Percentiles rank a stretch among this genome's conserved stretches.
Conservation (phyloP, 2,329 filamentous ascomycete species). For the Apiospora phragmitis region DNA sequence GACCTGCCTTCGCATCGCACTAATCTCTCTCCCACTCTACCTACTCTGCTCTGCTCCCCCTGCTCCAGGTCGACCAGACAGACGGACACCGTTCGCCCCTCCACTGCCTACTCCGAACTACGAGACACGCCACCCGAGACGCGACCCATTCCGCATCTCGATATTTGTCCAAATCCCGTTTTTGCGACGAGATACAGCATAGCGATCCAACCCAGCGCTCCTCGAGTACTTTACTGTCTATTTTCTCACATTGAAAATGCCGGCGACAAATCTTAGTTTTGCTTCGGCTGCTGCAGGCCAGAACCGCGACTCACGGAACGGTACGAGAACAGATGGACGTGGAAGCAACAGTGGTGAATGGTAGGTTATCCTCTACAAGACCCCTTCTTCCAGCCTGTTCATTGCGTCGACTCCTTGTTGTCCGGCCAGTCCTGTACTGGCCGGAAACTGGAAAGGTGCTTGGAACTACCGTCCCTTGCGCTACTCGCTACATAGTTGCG, state of each 20-base stretch:
- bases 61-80: neutral
- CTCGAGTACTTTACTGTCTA: neutral
- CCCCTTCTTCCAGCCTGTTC: constrained; percentile 2
- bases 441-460: neutral
- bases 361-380: constrained; percentile 50
- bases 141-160: constrained; percentile 5
- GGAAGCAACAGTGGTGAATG: constrained; percentile 66
- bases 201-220: neutral
- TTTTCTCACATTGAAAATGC: constrained; percentile 45
- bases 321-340: constrained; percentile 57
- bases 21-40: neutral
- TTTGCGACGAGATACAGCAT: constrained; percentile 2
- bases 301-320: constrained; percentile 61
- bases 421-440: neutral
- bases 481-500: neutral
- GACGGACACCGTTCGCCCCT: neutral
- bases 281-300: constrained; percentile 81
- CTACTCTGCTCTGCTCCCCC: neutral
- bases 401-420: neutral
- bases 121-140: constrained; percentile 6
- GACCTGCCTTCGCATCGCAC: constrained; percentile 1
- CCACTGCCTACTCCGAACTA: constrained; percentile 2
- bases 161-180: neutral
- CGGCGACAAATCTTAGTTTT: constrained; percentile 78
- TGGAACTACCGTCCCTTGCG: neutral